phyloP scores from a whole-genome alignment of 2,329 filamentous ascomycete species.

The Orbilia brochopaga region DNA sequence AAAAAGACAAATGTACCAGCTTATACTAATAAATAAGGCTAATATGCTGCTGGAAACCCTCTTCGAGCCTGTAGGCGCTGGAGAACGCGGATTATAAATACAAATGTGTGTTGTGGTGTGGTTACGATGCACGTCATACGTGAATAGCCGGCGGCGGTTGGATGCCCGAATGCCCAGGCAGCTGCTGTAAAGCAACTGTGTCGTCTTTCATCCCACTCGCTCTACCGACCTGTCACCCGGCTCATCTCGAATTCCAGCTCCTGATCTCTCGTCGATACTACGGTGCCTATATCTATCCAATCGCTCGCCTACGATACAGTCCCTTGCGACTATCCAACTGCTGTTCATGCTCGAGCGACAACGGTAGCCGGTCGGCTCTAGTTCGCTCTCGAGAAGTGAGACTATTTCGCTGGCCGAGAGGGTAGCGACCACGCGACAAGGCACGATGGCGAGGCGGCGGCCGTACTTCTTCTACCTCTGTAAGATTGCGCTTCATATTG shows the following conservation, averaged over 20 bases:
- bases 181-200: slow-evolving; percentile 22
- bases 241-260: slow-evolving; percentile 2
- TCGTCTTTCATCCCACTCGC: slow-evolving; percentile 35
- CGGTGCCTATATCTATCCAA: neutral
- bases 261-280: slow-evolving; percentile 4
- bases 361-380: slow-evolving; percentile 39
- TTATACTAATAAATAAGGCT: too few species aligned
- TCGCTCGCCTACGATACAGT: neutral
- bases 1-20: too few species aligned
- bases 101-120: slow-evolving; percentile 1
- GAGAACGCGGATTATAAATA: too few species aligned
- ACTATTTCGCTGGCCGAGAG: slow-evolving; percentile 1
- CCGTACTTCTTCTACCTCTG: slow-evolving; percentile 38
- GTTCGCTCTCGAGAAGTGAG: slow-evolving; percentile 9
- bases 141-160: neutral
- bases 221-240: slow-evolving; percentile 8
- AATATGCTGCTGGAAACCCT: too few species aligned
- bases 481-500: neutral
- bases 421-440: slow-evolving; percentile 7
- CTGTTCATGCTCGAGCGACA: slow-evolving; percentile 39
- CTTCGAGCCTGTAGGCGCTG: too few species aligned
- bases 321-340: slow-evolving; percentile 3
- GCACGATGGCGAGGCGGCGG: slow-evolving; percentile 36
- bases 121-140: slow-evolving; percentile 1
- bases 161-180: neutral